Evolutionary conservation across 306 rosid species (phyloP).

Genomic region (Castanea sativa): DNA sequence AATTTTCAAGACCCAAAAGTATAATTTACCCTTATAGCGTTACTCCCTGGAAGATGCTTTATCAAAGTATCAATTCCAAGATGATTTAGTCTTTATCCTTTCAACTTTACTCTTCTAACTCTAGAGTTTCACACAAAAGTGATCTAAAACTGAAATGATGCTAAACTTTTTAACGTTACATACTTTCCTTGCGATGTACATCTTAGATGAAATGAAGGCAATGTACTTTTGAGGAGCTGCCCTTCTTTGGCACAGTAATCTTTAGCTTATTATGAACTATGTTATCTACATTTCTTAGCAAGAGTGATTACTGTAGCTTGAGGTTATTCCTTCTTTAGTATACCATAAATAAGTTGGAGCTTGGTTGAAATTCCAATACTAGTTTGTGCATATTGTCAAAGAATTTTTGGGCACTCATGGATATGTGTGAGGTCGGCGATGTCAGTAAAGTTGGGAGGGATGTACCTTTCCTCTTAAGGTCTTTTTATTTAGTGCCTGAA

Average conservation of each 20-base stretch:
- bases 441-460: neutral
- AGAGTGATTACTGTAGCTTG: too few relatives aligned
- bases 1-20: too few relatives aligned
- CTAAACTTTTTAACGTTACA: too few relatives aligned
- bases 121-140: neutral
- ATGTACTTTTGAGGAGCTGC: neutral
- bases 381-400: too few relatives aligned
- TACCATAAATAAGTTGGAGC: too few relatives aligned
- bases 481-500: neutral
- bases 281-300: too few relatives aligned
- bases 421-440: too few relatives aligned
- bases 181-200: neutral
- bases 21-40: too few relatives aligned
- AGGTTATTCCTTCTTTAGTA: too few relatives aligned
- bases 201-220: neutral
- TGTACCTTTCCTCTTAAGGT: neutral
- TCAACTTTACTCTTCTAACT: neutral
- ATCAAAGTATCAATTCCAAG: neutral
- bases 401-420: too few relatives aligned
- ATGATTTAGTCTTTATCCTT: neutral
- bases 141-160: neutral
- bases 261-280: neutral
- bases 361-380: too few relatives aligned
- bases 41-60: neutral
- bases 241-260: neutral